Conservation (phyloP, 768 basidiomycete species). For the Strobilomyces echinocephalus region DNA sequence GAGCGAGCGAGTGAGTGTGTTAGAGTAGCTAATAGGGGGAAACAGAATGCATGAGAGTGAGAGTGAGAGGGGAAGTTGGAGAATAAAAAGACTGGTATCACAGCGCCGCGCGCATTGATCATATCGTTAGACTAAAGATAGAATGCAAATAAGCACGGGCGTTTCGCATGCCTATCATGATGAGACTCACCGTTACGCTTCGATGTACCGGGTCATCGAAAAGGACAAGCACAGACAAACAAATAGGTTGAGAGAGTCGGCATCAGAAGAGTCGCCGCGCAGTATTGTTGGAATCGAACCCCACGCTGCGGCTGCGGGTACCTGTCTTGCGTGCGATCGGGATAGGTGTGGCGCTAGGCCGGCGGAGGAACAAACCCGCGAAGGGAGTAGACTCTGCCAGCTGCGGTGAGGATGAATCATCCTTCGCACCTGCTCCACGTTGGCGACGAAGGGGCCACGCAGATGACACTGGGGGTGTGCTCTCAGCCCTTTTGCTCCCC, state of each 20-base stretch:
- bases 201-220: not conserved
- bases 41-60: not conserved
- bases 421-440: constrained; percentile 10
- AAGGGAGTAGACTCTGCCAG: constrained; percentile 1
- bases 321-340: constrained; percentile 18
- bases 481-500: constrained; percentile 25
- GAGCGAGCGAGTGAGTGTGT: not conserved
- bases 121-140: constrained; percentile 15
- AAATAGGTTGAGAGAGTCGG: not conserved
- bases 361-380: constrained; percentile 24
- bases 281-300: constrained; percentile 13
- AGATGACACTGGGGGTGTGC: constrained; percentile 26
- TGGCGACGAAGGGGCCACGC: constrained; percentile 16
- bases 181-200: constrained; percentile 19
- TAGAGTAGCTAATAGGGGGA: not conserved
- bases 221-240: not conserved
- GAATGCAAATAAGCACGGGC: constrained; percentile 13
- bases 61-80: not conserved
- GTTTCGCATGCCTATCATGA: not conserved
- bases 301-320: constrained; percentile 27
- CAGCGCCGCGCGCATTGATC: not conserved
- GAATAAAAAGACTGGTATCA: constrained; percentile 1
- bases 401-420: constrained; percentile 7
- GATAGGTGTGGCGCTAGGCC: constrained; percentile 24
- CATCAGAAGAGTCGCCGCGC: constrained; percentile 16